A percentile compares a stretch with the other conserved stretches of the same genome.
These are phyloP conservation scores for Sindora glabra DNA, from an alignment of 306 rosid species.

Conservation along the genomic window DNA sequence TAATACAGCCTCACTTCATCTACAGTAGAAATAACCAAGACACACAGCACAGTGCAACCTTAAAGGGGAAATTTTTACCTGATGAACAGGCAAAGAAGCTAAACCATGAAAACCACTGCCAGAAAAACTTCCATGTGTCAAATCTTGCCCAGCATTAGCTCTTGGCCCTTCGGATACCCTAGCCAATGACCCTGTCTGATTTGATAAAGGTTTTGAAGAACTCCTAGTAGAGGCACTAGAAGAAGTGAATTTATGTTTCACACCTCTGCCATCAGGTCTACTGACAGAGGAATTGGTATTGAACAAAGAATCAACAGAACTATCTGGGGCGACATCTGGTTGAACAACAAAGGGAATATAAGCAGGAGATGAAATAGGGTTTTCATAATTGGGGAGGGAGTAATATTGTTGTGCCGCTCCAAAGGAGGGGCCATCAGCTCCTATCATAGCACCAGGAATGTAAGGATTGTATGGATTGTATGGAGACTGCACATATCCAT, in stretches of 20 bases:
- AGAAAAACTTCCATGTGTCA: conserved; percentile 43
- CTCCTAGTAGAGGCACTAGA: conserved; percentile 56
- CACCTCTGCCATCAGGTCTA: conserved; percentile 61
- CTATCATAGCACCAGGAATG: conserved; percentile 89
- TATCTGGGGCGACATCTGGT: conserved; percentile 47
- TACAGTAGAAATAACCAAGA: not conserved
- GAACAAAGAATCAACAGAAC: conserved; percentile 43
- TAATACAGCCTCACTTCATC: not conserved
- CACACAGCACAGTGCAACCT: not conserved
- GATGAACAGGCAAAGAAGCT: conserved; percentile 44
- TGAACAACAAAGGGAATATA: conserved; percentile 61
- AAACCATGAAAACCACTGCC: conserved; percentile 40
- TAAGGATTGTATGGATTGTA: conserved; percentile 96
- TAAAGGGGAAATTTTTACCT: conserved; percentile 31
- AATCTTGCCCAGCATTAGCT: conserved; percentile 49
- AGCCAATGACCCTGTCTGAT: conserved; percentile 50
- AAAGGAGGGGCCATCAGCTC: conserved; percentile 64
- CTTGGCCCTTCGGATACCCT: conserved; percentile 59
- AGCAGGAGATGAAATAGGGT: conserved; percentile 52
- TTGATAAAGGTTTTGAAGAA: conserved; percentile 39
- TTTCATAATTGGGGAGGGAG: conserved; percentile 57
- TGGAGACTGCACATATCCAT: conserved; percentile 95
- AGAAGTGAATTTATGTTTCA: conserved; percentile 45
- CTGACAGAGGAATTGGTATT: conserved; percentile 46
- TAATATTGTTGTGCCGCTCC: conserved; percentile 65